These are phyloP conservation scores for Termitomyces sp. DNA, from an alignment of 768 basidiomycete genomes.

Conservation along the genomic window DNA sequence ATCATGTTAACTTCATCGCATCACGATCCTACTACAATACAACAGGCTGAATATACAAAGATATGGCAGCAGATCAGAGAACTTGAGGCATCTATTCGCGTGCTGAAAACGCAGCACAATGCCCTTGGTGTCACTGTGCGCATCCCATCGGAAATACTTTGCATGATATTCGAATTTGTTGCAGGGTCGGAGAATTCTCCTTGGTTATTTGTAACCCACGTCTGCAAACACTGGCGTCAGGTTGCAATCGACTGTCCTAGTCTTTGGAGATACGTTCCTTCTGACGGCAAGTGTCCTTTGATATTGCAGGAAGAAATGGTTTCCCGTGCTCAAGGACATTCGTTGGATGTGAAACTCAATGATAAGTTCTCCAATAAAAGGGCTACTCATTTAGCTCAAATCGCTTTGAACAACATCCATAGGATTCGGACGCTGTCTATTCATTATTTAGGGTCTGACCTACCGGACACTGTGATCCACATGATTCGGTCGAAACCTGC, in stretches of 20 bases:
- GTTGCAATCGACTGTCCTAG: neutral
- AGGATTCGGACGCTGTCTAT: neutral
- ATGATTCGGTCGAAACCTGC: neutral
- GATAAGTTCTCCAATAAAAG: neutral
- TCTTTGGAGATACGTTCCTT: neutral
- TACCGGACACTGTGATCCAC: neutral
- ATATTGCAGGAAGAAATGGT: neutral
- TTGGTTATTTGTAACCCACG: neutral
- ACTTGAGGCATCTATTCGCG: neutral
- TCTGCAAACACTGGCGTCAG: neutral
- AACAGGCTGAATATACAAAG: neutral
- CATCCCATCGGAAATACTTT: neutral
- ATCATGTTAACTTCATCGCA: neutral
- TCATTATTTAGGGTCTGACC: neutral
- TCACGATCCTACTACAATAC: neutral
- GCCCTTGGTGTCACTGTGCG: neutral
- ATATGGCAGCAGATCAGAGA: neutral
- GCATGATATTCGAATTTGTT: neutral
- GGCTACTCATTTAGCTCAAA: neutral
- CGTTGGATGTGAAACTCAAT: neutral
- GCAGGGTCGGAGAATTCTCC: neutral
- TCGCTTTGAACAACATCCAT: neutral
- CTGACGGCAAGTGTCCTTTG: neutral
- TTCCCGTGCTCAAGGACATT: neutral
- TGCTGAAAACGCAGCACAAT: neutral